Evolutionary conservation across 2,329 filamentous ascomycete genomes (phyloP).

Genomic region (Fusarium vanettenii): DNA sequence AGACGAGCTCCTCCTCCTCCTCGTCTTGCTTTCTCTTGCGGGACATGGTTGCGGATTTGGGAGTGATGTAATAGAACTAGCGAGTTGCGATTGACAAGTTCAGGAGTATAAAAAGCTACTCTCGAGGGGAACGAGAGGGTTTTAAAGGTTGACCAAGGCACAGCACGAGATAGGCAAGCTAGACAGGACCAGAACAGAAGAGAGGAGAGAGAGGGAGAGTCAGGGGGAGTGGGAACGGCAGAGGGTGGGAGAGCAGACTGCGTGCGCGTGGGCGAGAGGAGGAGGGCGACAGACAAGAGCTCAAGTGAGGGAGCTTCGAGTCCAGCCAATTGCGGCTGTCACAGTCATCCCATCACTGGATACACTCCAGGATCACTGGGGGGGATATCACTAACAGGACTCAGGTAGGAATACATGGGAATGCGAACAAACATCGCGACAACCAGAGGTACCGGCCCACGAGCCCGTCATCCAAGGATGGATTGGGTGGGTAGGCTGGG

Average conservation of each 20-base stretch:
- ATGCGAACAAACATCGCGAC: constrained; percentile 27
- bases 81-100: constrained; percentile 22
- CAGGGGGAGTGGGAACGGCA: constrained; percentile 36
- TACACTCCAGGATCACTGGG: constrained; percentile 33
- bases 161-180: constrained; percentile 30
- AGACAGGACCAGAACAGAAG: constrained; percentile 16
- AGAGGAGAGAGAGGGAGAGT: constrained; percentile 31
- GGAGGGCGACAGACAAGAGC: constrained; percentile 20
- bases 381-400: constrained; percentile 30
- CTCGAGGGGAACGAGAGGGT: constrained; percentile 16
- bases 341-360: constrained; percentile 36
- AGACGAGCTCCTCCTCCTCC: constrained; percentile 66
- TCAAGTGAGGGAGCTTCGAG: constrained; percentile 28
- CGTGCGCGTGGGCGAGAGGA: constrained; percentile 25
- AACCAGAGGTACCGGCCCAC: constrained; percentile 31
- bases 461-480: constrained; percentile 34
- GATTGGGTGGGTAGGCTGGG: constrained; percentile 27
- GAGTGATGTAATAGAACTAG: constrained; percentile 13
- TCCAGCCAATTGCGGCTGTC: constrained; percentile 32
- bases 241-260: constrained; percentile 37
- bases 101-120: constrained; percentile 14
- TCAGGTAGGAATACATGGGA: constrained; percentile 35
- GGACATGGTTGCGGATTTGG: constrained; percentile 52
- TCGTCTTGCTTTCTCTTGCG: constrained; percentile 67
- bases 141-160: constrained; percentile 33